Evolutionary conservation across 1,139 yeast species (phyloP), one percentile per base, ranked within the genome.

Genomic region (Saccharomyces hybrid): DNA sequence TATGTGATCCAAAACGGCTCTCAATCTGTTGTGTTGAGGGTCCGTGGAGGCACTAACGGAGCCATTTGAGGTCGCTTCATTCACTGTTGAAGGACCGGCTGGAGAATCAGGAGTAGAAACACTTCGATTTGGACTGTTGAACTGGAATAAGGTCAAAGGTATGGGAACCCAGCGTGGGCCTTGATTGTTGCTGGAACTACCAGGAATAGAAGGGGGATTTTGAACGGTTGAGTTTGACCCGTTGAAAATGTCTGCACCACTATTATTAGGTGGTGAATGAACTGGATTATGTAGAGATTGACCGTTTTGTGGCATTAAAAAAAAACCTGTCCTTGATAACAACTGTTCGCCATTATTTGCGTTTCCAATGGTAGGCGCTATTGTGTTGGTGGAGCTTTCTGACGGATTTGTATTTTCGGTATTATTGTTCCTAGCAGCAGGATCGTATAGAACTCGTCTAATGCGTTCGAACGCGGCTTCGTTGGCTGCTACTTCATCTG

Each of bases 381-480:
- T 9, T 20, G 25, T 28, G 4, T 25, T 31, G 34, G 41, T 25
- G 5, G 55, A 13, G 9, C 9, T 38, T 16, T 16, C 25, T 3
- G 26, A 8, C 9, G 44, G 13, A 28, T 8, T 13, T 4, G 31
- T 9, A 9, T 4, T 38, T 38, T 30, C 34, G 25, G 9, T 31
- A 28, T 7, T 26, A n/a, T 23, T 28, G 30, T 31, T 50, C 6
- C 34, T 34, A n/a, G 47, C 56, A 31, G 48, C 50, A 3, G 57
- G 52, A 34, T 62, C 60, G 49, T 66, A 63, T 42, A 67, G 51
- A 27, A 65, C 50, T 49, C 60, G 62, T 56, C 64, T 62, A 48
- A 62, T 59, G 57, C 63, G 61, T 61, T 63, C 67, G 59, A 63
- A 66, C 23, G 60, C 66, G 54, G 56, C 64, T 14, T 52, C 57